A percentile compares a stretch with the other conserved stretches of the same genome.
phyloP scores from a whole-genome alignment of 345 rosid species.

The Lenwebbia sp. region DNA sequence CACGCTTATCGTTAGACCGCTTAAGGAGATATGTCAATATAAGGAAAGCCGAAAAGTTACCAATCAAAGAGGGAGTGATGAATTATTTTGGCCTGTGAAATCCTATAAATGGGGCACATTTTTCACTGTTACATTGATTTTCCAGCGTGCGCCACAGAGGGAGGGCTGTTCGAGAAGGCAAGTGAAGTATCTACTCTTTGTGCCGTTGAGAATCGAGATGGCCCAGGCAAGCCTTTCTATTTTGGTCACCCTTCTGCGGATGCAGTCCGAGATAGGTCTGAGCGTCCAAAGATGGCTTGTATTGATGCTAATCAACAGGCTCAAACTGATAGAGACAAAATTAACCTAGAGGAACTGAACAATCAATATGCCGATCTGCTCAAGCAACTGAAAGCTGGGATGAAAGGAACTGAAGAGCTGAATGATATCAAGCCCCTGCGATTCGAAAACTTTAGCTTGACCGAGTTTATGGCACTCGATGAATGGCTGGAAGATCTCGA shows the following conservation, averaged over 20 bases:
- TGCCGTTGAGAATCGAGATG: slow-evolving; percentile 24
- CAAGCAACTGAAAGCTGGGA: slow-evolving; percentile 12
- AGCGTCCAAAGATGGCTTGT: neutral
- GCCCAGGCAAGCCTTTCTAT: slow-evolving; percentile 38
- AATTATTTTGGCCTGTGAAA: neutral
- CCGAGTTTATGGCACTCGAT: neutral
- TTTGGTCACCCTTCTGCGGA: slow-evolving; percentile 45
- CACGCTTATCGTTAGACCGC: neutral
- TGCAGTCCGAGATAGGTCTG: slow-evolving; percentile 11
- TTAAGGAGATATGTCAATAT: neutral
- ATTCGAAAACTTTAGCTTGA: neutral
- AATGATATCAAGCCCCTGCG: neutral
- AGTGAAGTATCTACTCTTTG: slow-evolving; percentile 33
- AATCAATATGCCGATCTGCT: slow-evolving; percentile 5
- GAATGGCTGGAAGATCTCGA: neutral
- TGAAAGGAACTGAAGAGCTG: slow-evolving; percentile 9
- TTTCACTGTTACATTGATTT: neutral
- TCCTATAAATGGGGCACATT: neutral
- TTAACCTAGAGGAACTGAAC: neutral
- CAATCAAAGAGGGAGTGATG: neutral
- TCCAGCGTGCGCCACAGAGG: neutral
- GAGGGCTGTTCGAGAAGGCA: slow-evolving; percentile 41
- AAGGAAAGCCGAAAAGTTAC: neutral
- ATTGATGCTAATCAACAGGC: neutral
- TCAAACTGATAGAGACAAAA: neutral